Base-by-base conservation (phyloP, 257 asterid species). In the Nicotiana undulata region DNA sequence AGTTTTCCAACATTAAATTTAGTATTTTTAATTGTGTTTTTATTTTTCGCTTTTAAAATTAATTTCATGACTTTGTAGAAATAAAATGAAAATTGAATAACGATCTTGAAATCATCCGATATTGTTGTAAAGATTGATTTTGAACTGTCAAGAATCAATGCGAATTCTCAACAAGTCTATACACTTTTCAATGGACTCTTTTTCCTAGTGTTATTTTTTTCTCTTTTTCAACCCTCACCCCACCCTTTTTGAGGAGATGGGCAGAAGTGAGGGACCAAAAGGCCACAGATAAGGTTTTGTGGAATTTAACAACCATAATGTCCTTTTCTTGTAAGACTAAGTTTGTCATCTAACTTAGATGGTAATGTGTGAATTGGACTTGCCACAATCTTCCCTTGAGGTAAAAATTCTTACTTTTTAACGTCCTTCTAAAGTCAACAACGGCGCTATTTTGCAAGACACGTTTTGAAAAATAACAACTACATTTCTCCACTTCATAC, bases 291-390 rank as follows among this genome's bases (percentile, higher is more conserved):
- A 61, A 51, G 46, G 70, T 34, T 72, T 18, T 20, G 22, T 55
- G 75, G 81, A 74, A 83, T 49, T 61, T 11, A 60, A 49, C 80
- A 31, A 49, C 16, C 15, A 32, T 60, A 31, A 6, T 67, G 84
- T 76, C 79, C 70, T 76, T 84, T 81, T 76, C 80, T 84, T 75
- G 81, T 32, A 76, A 75, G 83, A 63, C 74, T 83, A 75, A 51
- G 20, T 65, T 51, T 74, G 56, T 74, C 78, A 63, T 26, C 74
- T 80, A 80, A 40, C 79, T 80, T 75, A 66, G 32, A 72, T 49
- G 72, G 72, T 60, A 65, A 32, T 31, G 32, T 68, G 32, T 68
- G 76, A 68, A 63, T 32, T 59, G 11, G 70, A 80, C 81, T 44
- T 75, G 51, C 67, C 32, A 80, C n/a, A 75, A 46, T 66, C 79